phyloP scores from a whole-genome alignment of 768 basidiomycete species.

The Chiua virens region DNA sequence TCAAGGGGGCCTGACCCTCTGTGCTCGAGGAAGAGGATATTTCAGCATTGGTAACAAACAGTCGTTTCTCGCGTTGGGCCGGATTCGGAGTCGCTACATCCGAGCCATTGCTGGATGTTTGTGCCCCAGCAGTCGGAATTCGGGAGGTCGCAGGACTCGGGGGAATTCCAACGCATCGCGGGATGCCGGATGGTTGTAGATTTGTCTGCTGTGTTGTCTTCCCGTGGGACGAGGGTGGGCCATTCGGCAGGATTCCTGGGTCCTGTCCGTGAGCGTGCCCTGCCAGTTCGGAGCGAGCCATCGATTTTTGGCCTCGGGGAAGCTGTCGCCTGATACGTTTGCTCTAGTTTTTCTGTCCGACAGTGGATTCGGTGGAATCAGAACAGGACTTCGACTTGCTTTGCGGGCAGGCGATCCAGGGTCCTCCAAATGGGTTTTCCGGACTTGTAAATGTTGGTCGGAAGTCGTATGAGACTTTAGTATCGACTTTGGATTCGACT shows the following conservation, averaged over 20 bases:
- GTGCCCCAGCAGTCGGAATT: neutral
- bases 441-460: conserved; percentile 19
- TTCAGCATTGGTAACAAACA: conserved; percentile 47
- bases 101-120: conserved; percentile 8
- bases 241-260: conserved; percentile 20
- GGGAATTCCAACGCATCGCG: conserved; percentile 22
- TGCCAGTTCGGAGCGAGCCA: conserved; percentile 14
- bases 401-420: conserved; percentile 14
- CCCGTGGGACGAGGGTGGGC: conserved; percentile 2
- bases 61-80: conserved; percentile 31
- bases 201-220: conserved; percentile 9
- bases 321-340: neutral
- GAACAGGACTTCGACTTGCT: conserved; percentile 4
- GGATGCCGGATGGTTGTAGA: conserved; percentile 24
- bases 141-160: conserved; percentile 17
- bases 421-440: conserved; percentile 9
- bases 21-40: conserved; percentile 43
- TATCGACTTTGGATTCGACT: conserved; percentile 33
- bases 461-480: conserved; percentile 21
- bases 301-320: conserved; percentile 14
- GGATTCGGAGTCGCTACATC: conserved; percentile 36
- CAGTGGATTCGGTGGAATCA: conserved; percentile 9
- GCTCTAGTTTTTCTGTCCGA: conserved; percentile 9
- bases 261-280: conserved; percentile 33
- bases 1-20: conserved; percentile 33